Evolutionary conservation across 2,329 filamentous ascomycete species (phyloP).

Genomic region (Rhynchosporium secalis): DNA sequence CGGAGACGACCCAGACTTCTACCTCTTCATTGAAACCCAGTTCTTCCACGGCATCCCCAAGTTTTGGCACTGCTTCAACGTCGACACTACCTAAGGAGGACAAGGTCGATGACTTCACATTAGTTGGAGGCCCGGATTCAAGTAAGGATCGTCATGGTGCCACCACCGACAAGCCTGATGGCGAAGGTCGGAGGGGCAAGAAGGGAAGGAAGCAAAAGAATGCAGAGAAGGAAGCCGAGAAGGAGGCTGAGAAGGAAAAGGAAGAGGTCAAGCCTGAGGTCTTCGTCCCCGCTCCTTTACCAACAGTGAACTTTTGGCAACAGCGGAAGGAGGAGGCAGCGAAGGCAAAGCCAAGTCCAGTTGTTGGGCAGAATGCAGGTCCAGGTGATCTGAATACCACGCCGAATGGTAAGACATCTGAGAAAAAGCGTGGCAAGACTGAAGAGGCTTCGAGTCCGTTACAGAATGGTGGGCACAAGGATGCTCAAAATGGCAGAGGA

Average conservation of each 20-base stretch:
- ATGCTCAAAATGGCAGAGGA: conserved; percentile 42
- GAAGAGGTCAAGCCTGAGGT: conserved; percentile 57
- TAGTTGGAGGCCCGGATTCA: conserved; percentile 63
- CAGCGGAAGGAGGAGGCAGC: conserved; percentile 69
- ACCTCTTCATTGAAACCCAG: conserved; percentile 31
- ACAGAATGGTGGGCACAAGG: conserved; percentile 38
- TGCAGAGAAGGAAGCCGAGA: conserved; percentile 47
- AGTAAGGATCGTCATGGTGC: conserved; percentile 68
- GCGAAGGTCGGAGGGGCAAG: conserved; percentile 35
- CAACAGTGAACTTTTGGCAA: conserved; percentile 85
- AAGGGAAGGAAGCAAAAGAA: conserved; percentile 40
- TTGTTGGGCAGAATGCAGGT: conserved; percentile 31
- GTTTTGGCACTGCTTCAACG: conserved; percentile 52
- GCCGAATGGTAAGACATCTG: conserved; percentile 37
- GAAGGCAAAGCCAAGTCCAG: conserved; percentile 44
- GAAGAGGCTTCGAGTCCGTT: conserved; percentile 41
- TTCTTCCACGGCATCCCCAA: conserved; percentile 53
- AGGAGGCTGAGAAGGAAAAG: conserved; percentile 59
- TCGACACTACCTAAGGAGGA: conserved; percentile 50
- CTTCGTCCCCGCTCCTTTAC: conserved; percentile 78
- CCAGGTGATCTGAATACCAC: conserved; percentile 30
- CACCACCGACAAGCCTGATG: conserved; percentile 62
- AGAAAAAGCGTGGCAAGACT: conserved; percentile 46
- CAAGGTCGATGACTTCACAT: conserved; percentile 56
- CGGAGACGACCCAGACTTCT: conserved; percentile 26